A percentile compares a stretch with the other conserved stretches of the same genome.
Conservation (phyloP, 768 basidiomycete species). For the Paxillus involutus region DNA sequence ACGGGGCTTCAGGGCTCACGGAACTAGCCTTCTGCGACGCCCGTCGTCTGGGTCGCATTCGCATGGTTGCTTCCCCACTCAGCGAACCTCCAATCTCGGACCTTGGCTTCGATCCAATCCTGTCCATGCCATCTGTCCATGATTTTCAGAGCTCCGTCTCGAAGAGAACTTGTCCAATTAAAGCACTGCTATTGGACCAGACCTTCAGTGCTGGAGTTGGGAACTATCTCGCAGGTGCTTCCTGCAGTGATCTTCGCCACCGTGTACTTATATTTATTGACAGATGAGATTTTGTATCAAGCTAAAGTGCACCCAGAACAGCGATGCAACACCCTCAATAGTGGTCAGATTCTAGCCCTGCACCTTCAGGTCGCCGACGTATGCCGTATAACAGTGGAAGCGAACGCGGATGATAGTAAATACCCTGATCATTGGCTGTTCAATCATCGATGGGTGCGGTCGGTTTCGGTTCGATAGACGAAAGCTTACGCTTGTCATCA, state of each 20-base stretch:
- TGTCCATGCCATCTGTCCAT: conserved; percentile 59
- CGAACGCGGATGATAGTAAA: conserved; percentile 64
- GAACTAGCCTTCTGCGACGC: conserved; percentile 74
- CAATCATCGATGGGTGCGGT: conserved; percentile 61
- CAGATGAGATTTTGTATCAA: conserved; percentile 76
- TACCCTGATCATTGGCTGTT: conserved; percentile 73
- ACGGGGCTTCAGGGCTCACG: conserved; percentile 29
- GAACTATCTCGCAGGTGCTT: conserved; percentile 77
- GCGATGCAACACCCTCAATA: conserved; percentile 54
- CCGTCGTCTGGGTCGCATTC: conserved; percentile 68
- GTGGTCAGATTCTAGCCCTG: conserved; percentile 47
- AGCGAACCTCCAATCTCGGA: conserved; percentile 68
- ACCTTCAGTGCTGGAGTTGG: conserved; percentile 80
- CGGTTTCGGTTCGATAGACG: neutral
- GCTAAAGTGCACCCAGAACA: conserved; percentile 72
- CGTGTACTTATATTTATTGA: neutral
- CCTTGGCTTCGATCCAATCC: conserved; percentile 76
- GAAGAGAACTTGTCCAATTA: conserved; percentile 65
- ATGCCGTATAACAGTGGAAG: conserved; percentile 60
- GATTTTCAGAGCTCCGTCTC: conserved; percentile 48
- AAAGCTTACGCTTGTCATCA: conserved; percentile 24
- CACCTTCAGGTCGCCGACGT: conserved; percentile 55
- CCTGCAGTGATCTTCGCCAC: neutral
- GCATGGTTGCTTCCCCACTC: conserved; percentile 56
- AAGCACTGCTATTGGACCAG: conserved; percentile 76